These are phyloP conservation scores for Chaetomium cochliodes DNA, from an alignment of 495 filamentous ascomycete genomes.

Conservation along the genomic window DNA sequence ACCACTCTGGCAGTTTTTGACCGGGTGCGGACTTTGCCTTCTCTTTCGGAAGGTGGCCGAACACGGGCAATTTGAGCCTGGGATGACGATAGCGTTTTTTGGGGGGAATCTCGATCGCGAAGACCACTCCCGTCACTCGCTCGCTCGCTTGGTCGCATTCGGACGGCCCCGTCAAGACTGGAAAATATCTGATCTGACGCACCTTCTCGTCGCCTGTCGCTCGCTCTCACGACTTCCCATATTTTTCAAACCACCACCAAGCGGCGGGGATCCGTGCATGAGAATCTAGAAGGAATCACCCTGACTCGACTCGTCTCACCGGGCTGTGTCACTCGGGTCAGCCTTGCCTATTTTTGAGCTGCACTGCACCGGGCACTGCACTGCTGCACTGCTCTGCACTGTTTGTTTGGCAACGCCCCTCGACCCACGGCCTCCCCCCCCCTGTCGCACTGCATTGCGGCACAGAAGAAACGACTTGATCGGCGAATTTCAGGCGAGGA, in stretches of 20 bases:
- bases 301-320: neutral
- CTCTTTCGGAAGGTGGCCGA: neutral
- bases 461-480: neutral
- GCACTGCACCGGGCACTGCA: no score
- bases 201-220: constrained; percentile 4
- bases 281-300: constrained; percentile 2
- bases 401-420: neutral
- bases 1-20: neutral
- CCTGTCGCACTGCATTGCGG: neutral
- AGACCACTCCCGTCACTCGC: neutral
- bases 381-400: no score
- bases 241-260: neutral
- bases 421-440: neutral
- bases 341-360: constrained; percentile 14
- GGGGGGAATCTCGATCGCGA: neutral
- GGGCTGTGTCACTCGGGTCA: constrained; percentile 7
- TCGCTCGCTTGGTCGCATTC: constrained; percentile 13
- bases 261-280: neutral
- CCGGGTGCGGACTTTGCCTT: neutral
- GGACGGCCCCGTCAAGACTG: constrained; percentile 4
- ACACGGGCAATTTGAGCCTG: neutral
- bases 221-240: neutral
- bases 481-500: constrained; percentile 2
- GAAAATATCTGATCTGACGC: neutral
- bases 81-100: constrained; percentile 3